Evolutionary conservation across 1,284 basidiomycete genomes (phyloP).

Genomic region (Stygiomarasmius scandens): DNA sequence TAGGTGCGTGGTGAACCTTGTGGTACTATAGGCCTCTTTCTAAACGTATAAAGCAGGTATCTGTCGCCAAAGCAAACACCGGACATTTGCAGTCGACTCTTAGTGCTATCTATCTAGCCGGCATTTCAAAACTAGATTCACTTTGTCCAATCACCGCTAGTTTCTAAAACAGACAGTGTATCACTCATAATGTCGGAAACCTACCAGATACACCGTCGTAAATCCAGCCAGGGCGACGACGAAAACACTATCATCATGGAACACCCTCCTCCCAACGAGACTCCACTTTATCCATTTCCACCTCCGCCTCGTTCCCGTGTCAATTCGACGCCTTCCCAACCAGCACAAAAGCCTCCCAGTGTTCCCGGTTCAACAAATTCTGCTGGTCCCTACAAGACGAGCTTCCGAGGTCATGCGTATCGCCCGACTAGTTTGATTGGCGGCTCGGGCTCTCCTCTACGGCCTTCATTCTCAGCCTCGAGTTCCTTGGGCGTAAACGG

Average conservation of each 20-base stretch:
- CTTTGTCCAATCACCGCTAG: no score
- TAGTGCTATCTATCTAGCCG: no score
- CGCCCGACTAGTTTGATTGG: slow-evolving; percentile 27
- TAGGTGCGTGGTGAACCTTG: no score
- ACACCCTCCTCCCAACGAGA: slow-evolving; percentile 3
- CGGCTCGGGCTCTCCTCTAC: slow-evolving; percentile 49
- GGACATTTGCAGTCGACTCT: no score
- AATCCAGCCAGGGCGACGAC: slow-evolving; percentile 34
- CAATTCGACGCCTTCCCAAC: slow-evolving; percentile 11
- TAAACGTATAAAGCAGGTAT: no score
- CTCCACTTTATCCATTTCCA: slow-evolving; percentile 10
- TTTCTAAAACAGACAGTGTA: not conserved
- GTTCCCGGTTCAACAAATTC: slow-evolving; percentile 36
- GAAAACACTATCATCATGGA: slow-evolving; percentile 15
- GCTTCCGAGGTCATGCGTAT: slow-evolving; percentile 35
- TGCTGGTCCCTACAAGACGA: slow-evolving; percentile 42
- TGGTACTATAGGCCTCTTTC: no score
- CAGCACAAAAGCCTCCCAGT: slow-evolving; percentile 32
- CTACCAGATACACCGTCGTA: slow-evolving; percentile 33
- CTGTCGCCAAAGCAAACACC: no score
- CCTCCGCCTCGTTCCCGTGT: slow-evolving; percentile 17
- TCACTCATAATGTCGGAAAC: not conserved
- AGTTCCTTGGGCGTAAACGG: slow-evolving; percentile 27
- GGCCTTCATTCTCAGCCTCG: slow-evolving; percentile 47
- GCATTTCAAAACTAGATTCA: no score